Conservation (phyloP, 202 grass and related monocot genomes). For the Hordeum pubiflorum region DNA sequence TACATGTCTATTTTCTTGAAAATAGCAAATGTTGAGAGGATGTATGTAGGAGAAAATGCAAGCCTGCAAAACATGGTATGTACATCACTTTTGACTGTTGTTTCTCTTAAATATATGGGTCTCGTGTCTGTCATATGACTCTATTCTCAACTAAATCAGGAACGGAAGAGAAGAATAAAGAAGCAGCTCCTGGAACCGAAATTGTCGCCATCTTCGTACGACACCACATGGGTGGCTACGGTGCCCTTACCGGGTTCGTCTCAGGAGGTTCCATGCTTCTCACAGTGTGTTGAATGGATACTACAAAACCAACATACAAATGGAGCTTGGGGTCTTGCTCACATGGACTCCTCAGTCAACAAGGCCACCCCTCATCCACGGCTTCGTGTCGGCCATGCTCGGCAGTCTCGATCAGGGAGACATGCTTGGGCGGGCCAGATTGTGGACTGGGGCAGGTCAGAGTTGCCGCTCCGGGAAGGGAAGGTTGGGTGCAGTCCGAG, state of each 20-base stretch:
- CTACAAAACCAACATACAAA: slow-evolving; percentile 49
- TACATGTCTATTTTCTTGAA: background rate
- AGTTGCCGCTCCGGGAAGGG: no score
- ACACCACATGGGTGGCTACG: slow-evolving; percentile 82
- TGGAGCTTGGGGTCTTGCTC: slow-evolving; percentile 54
- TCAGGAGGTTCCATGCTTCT: slow-evolving; percentile 37
- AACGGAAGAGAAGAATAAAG: slow-evolving; percentile 41
- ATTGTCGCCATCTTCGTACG: slow-evolving; percentile 38
- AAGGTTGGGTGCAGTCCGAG: no score
- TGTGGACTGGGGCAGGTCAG: no score
- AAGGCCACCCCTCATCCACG: slow-evolving; percentile 56
- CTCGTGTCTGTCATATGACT: background rate
- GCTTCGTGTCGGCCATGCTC: slow-evolving; percentile 11
- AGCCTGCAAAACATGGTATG: background rate
- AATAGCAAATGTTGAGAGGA: background rate
- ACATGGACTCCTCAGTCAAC: slow-evolving; percentile 1
- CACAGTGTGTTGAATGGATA: slow-evolving; percentile 65
- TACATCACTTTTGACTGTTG: background rate
- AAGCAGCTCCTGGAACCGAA: slow-evolving; percentile 27
- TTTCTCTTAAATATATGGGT: background rate
- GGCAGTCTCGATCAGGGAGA: no score
- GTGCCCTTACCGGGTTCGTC: slow-evolving; percentile 36
- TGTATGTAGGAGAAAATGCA: background rate
- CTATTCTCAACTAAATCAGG: background rate
- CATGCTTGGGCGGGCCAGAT: no score